These are phyloP conservation scores for Fusarium guadeloupense DNA, from an alignment of 2,329 filamentous ascomycete species.

Conservation along the genomic window DNA sequence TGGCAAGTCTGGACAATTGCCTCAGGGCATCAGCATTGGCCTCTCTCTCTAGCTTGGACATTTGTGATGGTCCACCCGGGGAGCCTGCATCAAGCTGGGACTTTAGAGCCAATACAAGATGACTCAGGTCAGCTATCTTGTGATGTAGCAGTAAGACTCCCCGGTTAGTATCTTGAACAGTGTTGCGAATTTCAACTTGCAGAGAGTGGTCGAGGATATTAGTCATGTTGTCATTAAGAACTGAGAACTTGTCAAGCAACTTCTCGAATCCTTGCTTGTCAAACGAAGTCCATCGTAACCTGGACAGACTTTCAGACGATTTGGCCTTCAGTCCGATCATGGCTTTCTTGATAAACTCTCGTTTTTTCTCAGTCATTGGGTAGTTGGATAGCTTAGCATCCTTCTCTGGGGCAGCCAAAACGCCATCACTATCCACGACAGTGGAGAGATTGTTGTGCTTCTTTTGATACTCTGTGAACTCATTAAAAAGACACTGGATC, in stretches of 20 bases:
- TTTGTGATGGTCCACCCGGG: constrained; percentile 38
- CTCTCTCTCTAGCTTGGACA: constrained; percentile 49
- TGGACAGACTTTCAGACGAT: constrained; percentile 47
- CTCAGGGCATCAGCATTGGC: constrained; percentile 53
- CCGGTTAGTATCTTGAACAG: constrained; percentile 59
- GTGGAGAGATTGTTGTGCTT: constrained; percentile 51
- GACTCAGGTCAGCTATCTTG: constrained; percentile 56
- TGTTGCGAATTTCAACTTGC: constrained; percentile 58
- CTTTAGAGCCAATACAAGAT: constrained; percentile 57
- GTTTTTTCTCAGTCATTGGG: constrained; percentile 53
- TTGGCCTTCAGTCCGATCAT: constrained; percentile 52
- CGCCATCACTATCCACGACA: constrained; percentile 47
- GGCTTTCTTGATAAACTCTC: constrained; percentile 56
- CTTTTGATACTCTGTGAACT: constrained; percentile 56
- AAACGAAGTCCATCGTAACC: constrained; percentile 57
- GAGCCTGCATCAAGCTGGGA: constrained; percentile 51
- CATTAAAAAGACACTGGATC: constrained; percentile 57
- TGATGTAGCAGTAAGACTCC: constrained; percentile 58
- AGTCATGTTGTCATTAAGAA: constrained; percentile 59
- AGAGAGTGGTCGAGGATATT: constrained; percentile 57
- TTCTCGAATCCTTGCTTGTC: constrained; percentile 58
- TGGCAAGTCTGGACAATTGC: constrained; percentile 56
- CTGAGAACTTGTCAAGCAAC: constrained; percentile 54
- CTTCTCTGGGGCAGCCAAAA: constrained; percentile 52
- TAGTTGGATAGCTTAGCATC: constrained; percentile 57